Percentiles rank a stretch among this genome's conserved stretches.
phyloP scores from a whole-genome alignment of 768 basidiomycete genomes.

The Leucocoprinus birnbaumii region DNA sequence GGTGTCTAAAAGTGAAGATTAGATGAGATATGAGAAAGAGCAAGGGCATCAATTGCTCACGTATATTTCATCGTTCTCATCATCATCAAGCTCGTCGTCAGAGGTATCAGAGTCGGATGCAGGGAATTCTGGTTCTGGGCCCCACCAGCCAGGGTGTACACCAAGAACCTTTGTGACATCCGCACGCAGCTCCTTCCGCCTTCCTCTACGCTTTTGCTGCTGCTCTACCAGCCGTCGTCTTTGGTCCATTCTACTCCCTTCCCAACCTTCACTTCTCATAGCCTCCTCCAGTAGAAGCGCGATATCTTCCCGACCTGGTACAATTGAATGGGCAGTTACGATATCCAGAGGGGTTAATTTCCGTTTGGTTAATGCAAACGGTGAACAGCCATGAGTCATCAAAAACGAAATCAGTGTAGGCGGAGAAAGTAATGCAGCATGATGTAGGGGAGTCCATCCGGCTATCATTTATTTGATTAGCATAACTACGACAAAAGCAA shows the following conservation, averaged over 20 bases:
- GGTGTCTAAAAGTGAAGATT: constrained; percentile 55
- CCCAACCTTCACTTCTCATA: constrained; percentile 85
- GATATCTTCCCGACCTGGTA: constrained; percentile 83
- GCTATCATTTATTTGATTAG: constrained; percentile 38
- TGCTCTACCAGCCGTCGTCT: constrained; percentile 59
- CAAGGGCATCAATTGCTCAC: constrained; percentile 34
- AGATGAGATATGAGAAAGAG: constrained; percentile 5
- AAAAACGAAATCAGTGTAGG: constrained; percentile 90
- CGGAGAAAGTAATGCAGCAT: constrained; percentile 85
- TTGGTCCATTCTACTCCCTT: constrained; percentile 72
- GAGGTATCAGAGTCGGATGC: constrained; percentile 39
- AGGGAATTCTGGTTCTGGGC: constrained; percentile 38
- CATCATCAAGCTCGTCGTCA: constrained; percentile 44
- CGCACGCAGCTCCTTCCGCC: constrained; percentile 54
- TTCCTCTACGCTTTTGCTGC: constrained; percentile 48
- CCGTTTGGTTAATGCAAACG: constrained; percentile 70
- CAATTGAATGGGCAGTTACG: constrained; percentile 75
- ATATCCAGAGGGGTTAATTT: constrained; percentile 88
- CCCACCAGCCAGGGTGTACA: constrained; percentile 67
- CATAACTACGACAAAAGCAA: constrained; percentile 1
- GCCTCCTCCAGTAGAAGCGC: constrained; percentile 86
- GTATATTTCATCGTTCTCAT: constrained; percentile 45
- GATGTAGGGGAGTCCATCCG: constrained; percentile 94
- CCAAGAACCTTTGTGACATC: constrained; percentile 55
- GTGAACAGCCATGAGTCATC: constrained; percentile 89